phyloP scores from a whole-genome alignment of 129 eudicot species.

The Flaveria brownii region DNA sequence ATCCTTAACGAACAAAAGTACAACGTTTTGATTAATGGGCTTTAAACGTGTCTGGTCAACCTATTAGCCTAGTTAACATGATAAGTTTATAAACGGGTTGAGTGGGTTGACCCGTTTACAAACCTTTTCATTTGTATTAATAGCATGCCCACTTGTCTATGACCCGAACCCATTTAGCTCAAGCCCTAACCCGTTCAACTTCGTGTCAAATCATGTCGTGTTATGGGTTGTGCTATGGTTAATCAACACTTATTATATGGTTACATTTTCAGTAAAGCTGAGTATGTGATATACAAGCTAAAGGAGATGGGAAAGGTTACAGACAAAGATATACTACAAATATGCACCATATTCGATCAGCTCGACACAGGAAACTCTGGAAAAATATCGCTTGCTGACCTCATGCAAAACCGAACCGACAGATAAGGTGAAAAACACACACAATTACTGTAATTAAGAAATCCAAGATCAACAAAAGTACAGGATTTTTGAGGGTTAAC shows the following conservation, averaged over 20 bases:
- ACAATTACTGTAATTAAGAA: not conserved
- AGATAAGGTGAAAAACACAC: constrained; percentile 18
- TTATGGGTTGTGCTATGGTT: not conserved
- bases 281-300: constrained; percentile 79
- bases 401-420: constrained; percentile 44
- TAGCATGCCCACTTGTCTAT: no score
- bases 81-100: no score
- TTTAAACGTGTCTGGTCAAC: no score
- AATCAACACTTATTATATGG: not conserved
- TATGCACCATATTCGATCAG: constrained; percentile 69
- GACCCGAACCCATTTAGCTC: no score
- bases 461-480: constrained; percentile 1
- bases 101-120: no score
- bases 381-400: constrained; percentile 75
- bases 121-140: no score
- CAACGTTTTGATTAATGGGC: no score
- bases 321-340: constrained; percentile 67
- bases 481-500: not conserved
- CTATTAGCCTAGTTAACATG: no score
- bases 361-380: constrained; percentile 74
- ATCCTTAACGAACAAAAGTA: no score
- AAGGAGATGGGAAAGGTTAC: constrained; percentile 83
- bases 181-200: not conserved
- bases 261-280: constrained; percentile 65
- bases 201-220: not conserved